Base-by-base conservation (phyloP, 208 protist species). In the Trypanosoma cruzi region DNA sequence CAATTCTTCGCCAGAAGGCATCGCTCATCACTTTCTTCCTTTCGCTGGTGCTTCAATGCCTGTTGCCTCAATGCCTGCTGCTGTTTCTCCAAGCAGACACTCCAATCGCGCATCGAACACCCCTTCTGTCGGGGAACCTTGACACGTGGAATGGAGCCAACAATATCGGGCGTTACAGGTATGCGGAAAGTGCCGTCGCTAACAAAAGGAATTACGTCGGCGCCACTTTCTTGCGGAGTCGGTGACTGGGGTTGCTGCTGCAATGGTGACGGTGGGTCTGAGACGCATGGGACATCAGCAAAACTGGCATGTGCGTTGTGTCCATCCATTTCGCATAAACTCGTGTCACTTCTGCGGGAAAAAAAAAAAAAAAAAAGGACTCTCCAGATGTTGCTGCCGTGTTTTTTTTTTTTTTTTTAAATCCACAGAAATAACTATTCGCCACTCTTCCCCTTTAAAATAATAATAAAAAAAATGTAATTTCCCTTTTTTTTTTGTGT, bases 71-170 rank as follows among this genome's bases (percentile, higher is more conserved):
- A 10, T 54, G 77, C 49, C 58, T 62, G 67, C 1, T 68, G 68
- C 13, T 59, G 31, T 26, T 32, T 44, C 10, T 48, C 26, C n/a
- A 80, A 24, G 32, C 76, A 52, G 20, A 50, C 65, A 2, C 76
- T 67, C 85, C 85, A 91, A 56, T 88, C 80, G 3, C 68, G 62
- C 75, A 91, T 81, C 42, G 77, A 85, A 53, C 65, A 85, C n/a
- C 80, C 80, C 8, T 57, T 31, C 4, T 50, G 58, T 3, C 59
- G 64, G 0, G 60, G 49, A 20, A 78, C 56, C 34, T 68, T 71
- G 1, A 50, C 71, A 1, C 75, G 75, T 4, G 71, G 62, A 50
- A 79, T 46, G 18, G 24, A 16, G 34, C 52, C 32, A n/a, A 81
- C 28, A 31, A 55, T 52, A 18, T 85, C 75, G 0, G 64, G 75